phyloP scores from a whole-genome alignment of 768 basidiomycete species.

The Mycena galopus region DNA sequence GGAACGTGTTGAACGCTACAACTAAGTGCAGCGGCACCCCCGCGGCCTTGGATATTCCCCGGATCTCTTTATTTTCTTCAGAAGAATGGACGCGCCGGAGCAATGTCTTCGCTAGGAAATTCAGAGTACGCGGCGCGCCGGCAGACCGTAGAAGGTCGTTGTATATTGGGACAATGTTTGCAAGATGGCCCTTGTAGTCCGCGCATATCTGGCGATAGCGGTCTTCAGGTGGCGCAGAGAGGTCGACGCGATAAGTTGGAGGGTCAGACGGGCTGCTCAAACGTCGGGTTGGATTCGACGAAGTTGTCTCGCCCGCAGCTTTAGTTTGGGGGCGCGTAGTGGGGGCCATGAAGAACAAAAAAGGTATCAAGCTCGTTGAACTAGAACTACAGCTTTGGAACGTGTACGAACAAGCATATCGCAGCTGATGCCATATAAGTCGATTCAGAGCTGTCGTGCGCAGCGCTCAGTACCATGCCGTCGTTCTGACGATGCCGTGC shows the following conservation, averaged over 20 bases:
- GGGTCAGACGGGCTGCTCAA: constrained; percentile 31
- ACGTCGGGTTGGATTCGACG: background rate
- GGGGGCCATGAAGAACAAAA: constrained; percentile 33
- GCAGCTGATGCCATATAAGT: no score
- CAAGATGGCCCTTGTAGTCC: constrained; percentile 45
- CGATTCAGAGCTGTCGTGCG: no score
- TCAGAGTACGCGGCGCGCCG: constrained; percentile 40
- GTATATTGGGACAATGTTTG: constrained; percentile 45
- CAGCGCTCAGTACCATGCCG: no score
- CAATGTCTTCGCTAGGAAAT: constrained; percentile 42
- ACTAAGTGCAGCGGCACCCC: constrained; percentile 49
- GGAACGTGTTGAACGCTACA: constrained; percentile 55
- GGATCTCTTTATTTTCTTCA: constrained; percentile 52
- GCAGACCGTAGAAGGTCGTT: constrained; percentile 43
- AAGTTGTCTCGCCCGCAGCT: background rate
- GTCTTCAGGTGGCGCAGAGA: constrained; percentile 46
- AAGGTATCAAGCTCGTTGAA: no score
- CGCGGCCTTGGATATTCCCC: constrained; percentile 46
- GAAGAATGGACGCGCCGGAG: constrained; percentile 46
- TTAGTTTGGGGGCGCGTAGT: constrained; percentile 28
- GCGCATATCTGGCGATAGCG: constrained; percentile 49
- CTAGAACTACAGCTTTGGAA: no score
- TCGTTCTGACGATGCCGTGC: no score
- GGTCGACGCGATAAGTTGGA: constrained; percentile 49
- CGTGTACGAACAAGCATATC: no score